Base-by-base conservation (phyloP, 371 early-diverging fungal species). In the Encephalitozoon hellem region DNA sequence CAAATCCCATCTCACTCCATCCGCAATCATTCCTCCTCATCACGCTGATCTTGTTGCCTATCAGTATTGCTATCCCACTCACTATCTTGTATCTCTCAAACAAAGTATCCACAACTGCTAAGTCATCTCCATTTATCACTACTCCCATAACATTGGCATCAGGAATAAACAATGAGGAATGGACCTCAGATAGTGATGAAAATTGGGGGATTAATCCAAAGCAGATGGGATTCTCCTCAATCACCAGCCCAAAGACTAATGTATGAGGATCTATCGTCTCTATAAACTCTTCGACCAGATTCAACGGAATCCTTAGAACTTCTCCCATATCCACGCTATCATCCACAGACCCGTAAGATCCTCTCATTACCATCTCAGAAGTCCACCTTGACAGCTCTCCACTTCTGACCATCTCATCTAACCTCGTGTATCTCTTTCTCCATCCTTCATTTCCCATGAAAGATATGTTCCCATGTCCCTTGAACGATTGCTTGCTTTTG, bases 131-230 rank as follows among this genome's bases (percentile, higher is more conserved):
- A 28, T 67, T 67, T 23, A 67, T 41, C 6, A 67, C 39, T 11
- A 67, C 23, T 41, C 67, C 67, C 3, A 67, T 3, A 45, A 67
- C 30, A 45, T 39, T n/a, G 23, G 23, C 12, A 11, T n/a, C 42
- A 12, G 67, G 67, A 67, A 43, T 12, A 67, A 39, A 67, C 28
- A 28, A 39, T 12, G 41, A 32, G 9, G 59, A 71, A 9, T 42
- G 43, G 9, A 71, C 45, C 47, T 43, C 63, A 32, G 26, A n/a
- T 1, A 45, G 25, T 25, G 59, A 43, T 11, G 43, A 41, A 28
- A 54, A 59, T 28, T 71, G 71, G 5, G 71, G 71, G 30, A 71
- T 15, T 8, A 67, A 11, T 12, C 47, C 67, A 45, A 67, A 30
- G 1, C 43, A 67, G 18, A 67, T 21, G 5, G 21, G n/a, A 18